phyloP scores from a whole-genome alignment of 257 asterid genomes.

The Solanum chiquidenum region DNA sequence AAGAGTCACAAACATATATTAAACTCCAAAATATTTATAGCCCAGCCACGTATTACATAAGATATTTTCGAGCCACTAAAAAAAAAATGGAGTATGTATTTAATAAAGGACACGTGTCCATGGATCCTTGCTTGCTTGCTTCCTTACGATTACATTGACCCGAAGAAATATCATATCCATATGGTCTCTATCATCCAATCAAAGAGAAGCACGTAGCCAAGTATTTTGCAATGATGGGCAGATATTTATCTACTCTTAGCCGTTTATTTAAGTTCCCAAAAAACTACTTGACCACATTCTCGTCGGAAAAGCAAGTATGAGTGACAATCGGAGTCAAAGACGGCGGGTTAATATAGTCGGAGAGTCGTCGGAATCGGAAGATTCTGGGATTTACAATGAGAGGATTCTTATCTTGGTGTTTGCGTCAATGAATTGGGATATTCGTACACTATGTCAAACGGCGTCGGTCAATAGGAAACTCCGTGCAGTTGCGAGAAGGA shows the following conservation, averaged over 20 bases:
- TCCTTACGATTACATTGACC: not conserved
- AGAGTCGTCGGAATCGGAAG: not conserved
- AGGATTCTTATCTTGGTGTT: conserved; percentile 37
- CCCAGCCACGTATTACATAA: conserved; percentile 5
- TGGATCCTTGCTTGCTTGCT: not conserved
- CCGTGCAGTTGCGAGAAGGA: conserved; percentile 57
- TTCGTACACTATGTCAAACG: conserved; percentile 36
- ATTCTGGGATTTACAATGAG: conserved; percentile 55
- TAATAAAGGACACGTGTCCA: conserved; percentile 2
- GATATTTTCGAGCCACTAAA: conserved; percentile 1
- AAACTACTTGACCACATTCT: not conserved
- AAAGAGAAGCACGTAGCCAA: not conserved
- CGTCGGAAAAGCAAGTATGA: conserved; percentile 11
- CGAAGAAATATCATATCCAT: not conserved
- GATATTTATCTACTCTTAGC: not conserved
- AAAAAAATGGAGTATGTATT: not conserved
- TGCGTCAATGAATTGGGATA: conserved; percentile 58
- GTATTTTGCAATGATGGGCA: not conserved
- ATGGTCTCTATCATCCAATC: conserved; percentile 2
- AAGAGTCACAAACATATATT: not conserved
- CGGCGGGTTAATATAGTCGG: not conserved
- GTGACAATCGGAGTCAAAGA: conserved; percentile 15
- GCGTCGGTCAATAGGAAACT: conserved; percentile 44
- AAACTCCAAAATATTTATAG: not conserved
- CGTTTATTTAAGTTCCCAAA: not conserved